Base-by-base conservation (phyloP, 179 eudicot genomes). In the Actinidia chinensis region DNA sequence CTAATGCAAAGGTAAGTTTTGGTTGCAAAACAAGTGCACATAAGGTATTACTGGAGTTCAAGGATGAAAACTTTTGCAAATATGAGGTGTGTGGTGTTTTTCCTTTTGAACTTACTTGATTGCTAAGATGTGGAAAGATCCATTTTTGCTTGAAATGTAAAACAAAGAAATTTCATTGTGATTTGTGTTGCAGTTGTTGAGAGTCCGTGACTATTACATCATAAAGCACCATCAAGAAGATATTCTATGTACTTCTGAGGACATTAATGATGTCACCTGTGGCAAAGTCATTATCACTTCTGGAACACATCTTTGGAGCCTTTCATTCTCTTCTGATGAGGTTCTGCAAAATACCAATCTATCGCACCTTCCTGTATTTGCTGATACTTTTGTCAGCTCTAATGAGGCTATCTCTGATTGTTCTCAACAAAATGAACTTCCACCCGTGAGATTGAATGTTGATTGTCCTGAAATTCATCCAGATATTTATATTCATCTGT, bases 11-110 rank as follows among this genome's bases (percentile, higher is more conserved):
- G 60, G 58, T 70, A 72, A 68, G 56, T 54, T 78, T 79, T 76
- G 71, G 68, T 66, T 56, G 46, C 76, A 82, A 78, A 75, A 67
- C 81, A 54, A 78, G 58, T 75, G 78, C 60, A 66, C 85, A 80
- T 66, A 93, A 79, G 80, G 76, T 91, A 73, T 83, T 95, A 64
- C 84, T 95, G 83, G 96, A 95, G 86, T 93, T 93, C 78, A 79
- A 55, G 75, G 82, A 87, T 64, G 88, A 88, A 74, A 84, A 79
- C 80, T 80, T 91, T 76, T 82, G 76, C 85, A 86, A 85, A 84
- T 89, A 85, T 81, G 84, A 92, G 97, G 99, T 93, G 15, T 65
- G 73, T 80, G 61, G 58, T 63, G 2, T 42, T 40, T 63, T 58
- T 82, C 73, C 20, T 63, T 25, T 54, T 75, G 1, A 69, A 14